phyloP scores from a whole-genome alignment of 345 rosid species.

The Pistacia integerrima region DNA sequence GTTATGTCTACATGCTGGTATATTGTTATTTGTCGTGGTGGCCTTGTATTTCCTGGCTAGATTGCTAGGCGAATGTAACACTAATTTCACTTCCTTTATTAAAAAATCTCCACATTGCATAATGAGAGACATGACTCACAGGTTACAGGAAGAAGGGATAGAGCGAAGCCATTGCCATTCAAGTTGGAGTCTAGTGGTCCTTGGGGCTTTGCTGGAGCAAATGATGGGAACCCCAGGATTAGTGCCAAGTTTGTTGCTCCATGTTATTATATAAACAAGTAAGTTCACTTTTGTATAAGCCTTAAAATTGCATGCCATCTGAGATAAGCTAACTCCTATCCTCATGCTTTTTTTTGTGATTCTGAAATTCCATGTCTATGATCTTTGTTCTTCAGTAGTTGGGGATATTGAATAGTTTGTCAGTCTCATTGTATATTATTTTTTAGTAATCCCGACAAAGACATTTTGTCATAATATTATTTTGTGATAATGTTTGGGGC shows the following conservation, averaged over 20 bases:
- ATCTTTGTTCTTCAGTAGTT: not conserved
- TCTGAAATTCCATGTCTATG: not conserved
- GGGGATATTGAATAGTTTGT: not conserved
- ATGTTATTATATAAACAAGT: conserved; percentile 88
- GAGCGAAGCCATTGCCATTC: conserved; percentile 92
- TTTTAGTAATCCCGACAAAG: not conserved
- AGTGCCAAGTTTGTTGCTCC: conserved; percentile 88
- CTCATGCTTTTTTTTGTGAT: not conserved
- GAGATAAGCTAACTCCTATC: not conserved
- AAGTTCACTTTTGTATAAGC: conserved; percentile 19
- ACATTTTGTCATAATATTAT: not conserved
- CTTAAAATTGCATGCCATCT: conserved; percentile 2
- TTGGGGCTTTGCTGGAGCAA: conserved; percentile 91
- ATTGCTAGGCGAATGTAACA: not conserved
- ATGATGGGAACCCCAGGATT: conserved; percentile 80
- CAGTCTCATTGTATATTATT: too few relatives aligned
- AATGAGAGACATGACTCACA: conserved; percentile 27
- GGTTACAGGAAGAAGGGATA: conserved; percentile 98
- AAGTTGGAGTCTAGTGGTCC: conserved; percentile 82
- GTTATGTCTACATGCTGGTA: too few relatives aligned
- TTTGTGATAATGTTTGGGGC: not conserved
- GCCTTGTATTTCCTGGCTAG: not conserved
- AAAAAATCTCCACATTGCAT: conserved; percentile 1
- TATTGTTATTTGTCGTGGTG: too few relatives aligned
- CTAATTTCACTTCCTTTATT: not conserved